Base-by-base conservation (phyloP, 176 grass and related monocot species). In the Ananas comosus region DNA sequence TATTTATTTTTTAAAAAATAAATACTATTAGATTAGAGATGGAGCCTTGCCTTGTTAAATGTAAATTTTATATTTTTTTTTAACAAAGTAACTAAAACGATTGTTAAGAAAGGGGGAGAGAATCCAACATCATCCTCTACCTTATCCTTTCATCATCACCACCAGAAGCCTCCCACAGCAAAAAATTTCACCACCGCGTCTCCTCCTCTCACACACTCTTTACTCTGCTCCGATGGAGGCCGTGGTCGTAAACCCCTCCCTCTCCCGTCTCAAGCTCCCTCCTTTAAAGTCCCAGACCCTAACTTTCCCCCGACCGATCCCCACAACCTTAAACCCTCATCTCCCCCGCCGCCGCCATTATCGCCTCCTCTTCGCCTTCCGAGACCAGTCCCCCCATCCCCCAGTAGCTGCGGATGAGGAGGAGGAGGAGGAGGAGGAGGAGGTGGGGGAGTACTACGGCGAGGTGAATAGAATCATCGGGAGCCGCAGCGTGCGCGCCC, bases 381-480 rank as follows among this genome's bases (percentile, higher is more conserved):
- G 85, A 70, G 84, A 82, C 77, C 94, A 90, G 64, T 68, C 71
- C 53, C 82, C 74, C 53, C 73, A n/a, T 11, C 24, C 67, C 33
- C 75, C 49, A 57, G 70, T 22, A 74, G 67, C 56, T 19, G 16
- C 70, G 13, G 3, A 51, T 18, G 25, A 42, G 48, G 9, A 61
- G 21, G 64, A 48, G 68, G 50, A 63, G n/a, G n/a, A n/a, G n/a
- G n/a, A n/a, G 18, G 71, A 59, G 9, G 59, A 10, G 64, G 67
- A 85, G 12, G 78, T 82, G 3, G 89, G 90, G 0, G 94, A 97
- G 63, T 54, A 71, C 18, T 97, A 90, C 67, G 87, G 89, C 0
- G 89, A 97, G 74, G 94, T 97, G 51, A 85, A 90, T 14, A 83
- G 84, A 24, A 90, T 93, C 72, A 75, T 93, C 7, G 91, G 84